Evolutionary conservation across 2,329 filamentous ascomycete genomes (phyloP), one percentile per base, ranked within the genome.

Genomic region (Cladosporium phlei): DNA sequence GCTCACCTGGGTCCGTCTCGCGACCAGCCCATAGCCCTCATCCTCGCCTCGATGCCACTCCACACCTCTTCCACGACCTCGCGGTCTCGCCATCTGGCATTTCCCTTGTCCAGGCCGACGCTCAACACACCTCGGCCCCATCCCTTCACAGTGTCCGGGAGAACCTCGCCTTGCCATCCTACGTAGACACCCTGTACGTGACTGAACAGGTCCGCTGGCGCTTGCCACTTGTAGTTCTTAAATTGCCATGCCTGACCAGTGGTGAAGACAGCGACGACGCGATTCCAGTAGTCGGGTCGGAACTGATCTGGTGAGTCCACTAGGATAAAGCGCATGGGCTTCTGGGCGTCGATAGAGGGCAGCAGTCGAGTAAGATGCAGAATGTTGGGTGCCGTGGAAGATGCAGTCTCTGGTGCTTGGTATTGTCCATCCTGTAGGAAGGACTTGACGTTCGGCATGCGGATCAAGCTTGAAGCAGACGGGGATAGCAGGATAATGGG

Each of bases 171-270:
- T 51, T 86, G 80, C 88, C 89, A 97, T 3, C 93, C 93, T 2
- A 98, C 82, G 61, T 88, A 95, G 39, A 98, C 74, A 47, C 93
- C 93, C 11, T 88, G 75, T 2, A 88, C 86, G 61, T 96, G 87
- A 55, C 82, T 81, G 72, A 98, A 98, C 39, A 98, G 75, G 62
- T 97, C 93, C 11, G 82, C 78, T 0, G 93, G 87, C 47, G 85
- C 84, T 56, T 84, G 84, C 88, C 93, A 98, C 69, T 95, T 95
- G 78, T 98, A 98, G 56, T 82, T 86, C 71, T 96, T 95, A 72
- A 98, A 98, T 69, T 98, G 93, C 93, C 93, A 98, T 8, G 85
- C 83, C 71, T 98, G 93, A 25, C 93, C 93, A 0, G 93, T 98
- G 0, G 93, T 98, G 70, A 98, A 97, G 48, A 98, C 90, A 10